phyloP scores from a whole-genome alignment of 495 filamentous ascomycete genomes.

The Lentithecium fluviatile region DNA sequence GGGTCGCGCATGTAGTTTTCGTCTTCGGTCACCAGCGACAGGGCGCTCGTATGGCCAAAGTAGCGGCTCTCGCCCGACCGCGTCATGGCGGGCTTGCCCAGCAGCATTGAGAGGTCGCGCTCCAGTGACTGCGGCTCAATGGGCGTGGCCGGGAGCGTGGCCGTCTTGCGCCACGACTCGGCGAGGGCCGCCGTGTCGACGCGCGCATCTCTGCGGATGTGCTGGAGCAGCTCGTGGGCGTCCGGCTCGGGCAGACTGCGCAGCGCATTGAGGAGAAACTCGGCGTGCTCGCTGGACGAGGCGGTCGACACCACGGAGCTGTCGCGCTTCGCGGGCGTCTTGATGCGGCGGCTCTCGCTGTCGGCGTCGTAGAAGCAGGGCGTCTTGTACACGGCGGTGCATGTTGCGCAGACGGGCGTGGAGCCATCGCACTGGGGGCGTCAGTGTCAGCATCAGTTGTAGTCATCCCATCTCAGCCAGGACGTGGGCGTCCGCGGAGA shows the following conservation, averaged over 20 bases:
- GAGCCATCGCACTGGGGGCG: constrained; percentile 50
- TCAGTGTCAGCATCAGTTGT: neutral
- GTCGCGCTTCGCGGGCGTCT: constrained; percentile 43
- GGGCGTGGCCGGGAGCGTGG: constrained; percentile 25
- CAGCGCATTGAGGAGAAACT: constrained; percentile 46
- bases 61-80: constrained; percentile 25
- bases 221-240: constrained; percentile 47
- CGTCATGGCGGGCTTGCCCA: constrained; percentile 35
- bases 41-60: constrained; percentile 31
- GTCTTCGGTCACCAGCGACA: constrained; percentile 35
- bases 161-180: constrained; percentile 39
- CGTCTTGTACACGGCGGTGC: constrained; percentile 50
- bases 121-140: constrained; percentile 33
- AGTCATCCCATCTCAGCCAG: neutral
- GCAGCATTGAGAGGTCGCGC: constrained; percentile 41
- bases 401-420: constrained; percentile 51
- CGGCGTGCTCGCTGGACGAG: constrained; percentile 40
- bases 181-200: constrained; percentile 43
- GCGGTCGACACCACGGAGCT: constrained; percentile 40
- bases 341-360: constrained; percentile 46
- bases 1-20: constrained; percentile 28
- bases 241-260: constrained; percentile 48
- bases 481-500: neutral
- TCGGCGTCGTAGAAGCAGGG: constrained; percentile 51
- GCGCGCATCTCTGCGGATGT: constrained; percentile 42